Evolutionary conservation across 202 grass and related monocot species (phyloP), one percentile per base, ranked within the genome.

Genomic region (Miscanthus sacchariflorus): DNA sequence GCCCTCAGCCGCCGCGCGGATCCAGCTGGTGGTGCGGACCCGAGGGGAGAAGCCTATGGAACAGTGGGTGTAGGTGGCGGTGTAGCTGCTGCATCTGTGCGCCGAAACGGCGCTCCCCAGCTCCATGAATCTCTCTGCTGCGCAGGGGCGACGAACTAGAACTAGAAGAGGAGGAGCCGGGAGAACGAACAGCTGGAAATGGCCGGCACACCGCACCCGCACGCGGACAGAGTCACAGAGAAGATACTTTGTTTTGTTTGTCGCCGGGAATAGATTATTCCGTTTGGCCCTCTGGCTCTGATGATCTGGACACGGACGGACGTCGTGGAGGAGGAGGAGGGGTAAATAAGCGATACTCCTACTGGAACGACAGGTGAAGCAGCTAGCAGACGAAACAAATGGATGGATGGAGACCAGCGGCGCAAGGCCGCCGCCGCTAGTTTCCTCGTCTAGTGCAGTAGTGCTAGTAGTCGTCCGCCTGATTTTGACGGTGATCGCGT

Each of bases 1-100:
- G 81, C 85, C 70, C 12, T 91, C 76, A 10, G 85, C 28, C 19
- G 81, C 48, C 21, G 89, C 81, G 0, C 89, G 89, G 81, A 91
- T 43, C 85, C 78, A 64, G 77, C 17, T 39, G 45, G 4, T 19
- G 23, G 7, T 23, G 46, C 80, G 85, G 13, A 39, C 10, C 9
- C 80, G 80, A 0, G 89, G 75, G 36, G 81, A 4, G 80, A 80
- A 87, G 36, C 81, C 76, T 69, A 84, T 24, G 75, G 84, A 91
- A 48, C 85, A 76, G 68, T 87, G 59, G 58, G 79, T 73, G 88
- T 81, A 76, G 46, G 69, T 76, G 38, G 64, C 38, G 21, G 46
- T 63, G 70, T 64, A 84, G 81, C 38, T 44, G 74, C 61, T 67
- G 5, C 71, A 76, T 28, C 28, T 79, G 74, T 23, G 77, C 45